A percentile compares a stretch with the other conserved stretches of the same genome.
phyloP scores from a whole-genome alignment of 2,329 filamentous ascomycete species.

The Tympanopsis confertula region DNA sequence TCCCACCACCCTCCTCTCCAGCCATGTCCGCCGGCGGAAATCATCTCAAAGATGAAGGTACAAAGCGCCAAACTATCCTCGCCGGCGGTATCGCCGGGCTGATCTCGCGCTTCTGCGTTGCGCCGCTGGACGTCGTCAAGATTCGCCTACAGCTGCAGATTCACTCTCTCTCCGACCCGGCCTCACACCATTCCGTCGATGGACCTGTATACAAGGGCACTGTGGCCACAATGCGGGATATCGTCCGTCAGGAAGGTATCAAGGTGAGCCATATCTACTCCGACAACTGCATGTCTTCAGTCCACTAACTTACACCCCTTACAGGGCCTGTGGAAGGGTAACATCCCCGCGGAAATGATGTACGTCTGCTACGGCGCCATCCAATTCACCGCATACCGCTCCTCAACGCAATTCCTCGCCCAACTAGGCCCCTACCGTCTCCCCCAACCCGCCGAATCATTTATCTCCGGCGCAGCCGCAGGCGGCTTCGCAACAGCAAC shows the following conservation, averaged over 20 bases:
- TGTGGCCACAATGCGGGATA: conserved; percentile 62
- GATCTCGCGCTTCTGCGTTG: conserved; percentile 87
- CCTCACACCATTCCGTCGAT: conserved; percentile 36
- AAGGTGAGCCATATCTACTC: conserved; percentile 28
- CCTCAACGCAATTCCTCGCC: conserved; percentile 53
- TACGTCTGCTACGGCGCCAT: conserved; percentile 83
- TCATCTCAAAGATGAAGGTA: conserved; percentile 64
- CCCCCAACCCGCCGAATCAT: conserved; percentile 62
- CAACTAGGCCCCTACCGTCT: conserved; percentile 27
- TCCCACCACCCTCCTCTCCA: too few relatives aligned
- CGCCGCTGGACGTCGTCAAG: conserved; percentile 93
- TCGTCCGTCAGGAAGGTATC: conserved; percentile 70
- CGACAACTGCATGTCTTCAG: conserved; percentile 2
- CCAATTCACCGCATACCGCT: conserved; percentile 84
- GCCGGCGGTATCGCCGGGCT: conserved; percentile 68
- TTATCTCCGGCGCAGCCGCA: conserved; percentile 71
- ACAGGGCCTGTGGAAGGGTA: conserved; percentile 83
- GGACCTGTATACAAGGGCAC: conserved; percentile 62
- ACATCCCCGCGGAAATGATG: conserved; percentile 86
- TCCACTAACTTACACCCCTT: conserved; percentile 7
- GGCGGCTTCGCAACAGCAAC: conserved; percentile 70
- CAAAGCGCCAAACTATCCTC: conserved; percentile 50
- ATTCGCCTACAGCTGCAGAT: conserved; percentile 92
- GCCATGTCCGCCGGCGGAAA: conserved; percentile 53
- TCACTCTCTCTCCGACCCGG: conserved; percentile 68